Evolutionary conservation across 768 basidiomycete species (phyloP).

Genomic region (Rhodotorula toruloides): DNA sequence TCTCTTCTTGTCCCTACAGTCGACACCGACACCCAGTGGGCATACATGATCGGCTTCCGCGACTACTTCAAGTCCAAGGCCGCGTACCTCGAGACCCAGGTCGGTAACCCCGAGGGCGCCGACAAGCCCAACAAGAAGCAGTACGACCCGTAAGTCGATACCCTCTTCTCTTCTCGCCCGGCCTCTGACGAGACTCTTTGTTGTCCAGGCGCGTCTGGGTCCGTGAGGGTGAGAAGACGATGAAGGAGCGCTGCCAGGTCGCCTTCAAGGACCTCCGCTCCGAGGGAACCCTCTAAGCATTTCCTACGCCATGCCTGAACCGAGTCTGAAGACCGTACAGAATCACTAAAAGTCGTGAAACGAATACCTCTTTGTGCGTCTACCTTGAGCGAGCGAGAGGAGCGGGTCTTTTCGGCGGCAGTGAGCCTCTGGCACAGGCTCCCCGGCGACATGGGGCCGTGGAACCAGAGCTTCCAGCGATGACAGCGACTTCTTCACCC

Average conservation of each 20-base stretch:
- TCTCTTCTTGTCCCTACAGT: constrained; percentile 52
- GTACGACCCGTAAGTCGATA: constrained; percentile 1
- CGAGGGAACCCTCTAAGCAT: too few species aligned
- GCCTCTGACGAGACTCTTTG: background rate
- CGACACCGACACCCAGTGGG: constrained; percentile 57
- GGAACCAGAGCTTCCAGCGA: too few species aligned
- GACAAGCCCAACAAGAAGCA: constrained; percentile 99
- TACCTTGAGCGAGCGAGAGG: too few species aligned
- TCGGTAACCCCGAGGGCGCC: constrained; percentile 91
- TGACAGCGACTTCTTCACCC: too few species aligned
- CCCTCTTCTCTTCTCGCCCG: background rate
- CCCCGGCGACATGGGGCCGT: too few species aligned
- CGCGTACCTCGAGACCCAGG: constrained; percentile 81
- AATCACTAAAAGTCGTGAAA: too few species aligned
- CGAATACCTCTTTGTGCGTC: too few species aligned
- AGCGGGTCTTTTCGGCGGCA: too few species aligned
- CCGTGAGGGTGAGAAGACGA: constrained; percentile 94
- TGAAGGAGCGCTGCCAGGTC: constrained; percentile 77
- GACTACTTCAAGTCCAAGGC: constrained; percentile 82
- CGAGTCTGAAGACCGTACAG: too few species aligned
- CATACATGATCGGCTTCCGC: constrained; percentile 57
- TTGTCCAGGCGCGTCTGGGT: constrained; percentile 96
- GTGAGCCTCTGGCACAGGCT: too few species aligned
- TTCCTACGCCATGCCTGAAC: too few species aligned
- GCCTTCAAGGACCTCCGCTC: constrained; percentile 92